These are phyloP conservation scores for Raffaelea ambrosiae DNA, from an alignment of 2,329 filamentous ascomycete species.

Conservation along the genomic window DNA sequence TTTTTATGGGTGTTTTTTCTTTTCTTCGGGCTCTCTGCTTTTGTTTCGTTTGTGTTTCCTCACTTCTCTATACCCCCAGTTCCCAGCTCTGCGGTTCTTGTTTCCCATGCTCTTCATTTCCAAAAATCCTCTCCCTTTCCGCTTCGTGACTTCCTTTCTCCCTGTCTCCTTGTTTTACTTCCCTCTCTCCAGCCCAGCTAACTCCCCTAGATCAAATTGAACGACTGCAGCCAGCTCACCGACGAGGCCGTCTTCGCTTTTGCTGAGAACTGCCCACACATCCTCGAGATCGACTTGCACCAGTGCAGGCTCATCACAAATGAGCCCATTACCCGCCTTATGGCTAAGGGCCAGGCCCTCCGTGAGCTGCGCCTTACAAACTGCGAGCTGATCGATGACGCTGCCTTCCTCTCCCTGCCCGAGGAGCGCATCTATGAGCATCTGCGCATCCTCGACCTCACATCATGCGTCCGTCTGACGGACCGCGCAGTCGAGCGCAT, in stretches of 20 bases:
- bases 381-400: conserved; percentile 76
- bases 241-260: conserved; percentile 79
- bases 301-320: conserved; percentile 77
- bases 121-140: no score
- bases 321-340: conserved; percentile 70
- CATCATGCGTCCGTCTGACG: conserved; percentile 74
- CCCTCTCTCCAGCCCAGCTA: neutral
- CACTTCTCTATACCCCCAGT: no score
- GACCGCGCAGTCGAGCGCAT: conserved; percentile 86
- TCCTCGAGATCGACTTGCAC: conserved; percentile 93
- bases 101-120: no score
- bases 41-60: neutral
- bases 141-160: no score
- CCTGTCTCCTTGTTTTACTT: no score
- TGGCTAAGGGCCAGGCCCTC: conserved; percentile 71
- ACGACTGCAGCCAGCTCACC: conserved; percentile 78
- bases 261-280: conserved; percentile 79
- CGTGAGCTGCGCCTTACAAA: conserved; percentile 82
- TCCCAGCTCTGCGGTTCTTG: no score
- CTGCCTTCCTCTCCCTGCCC: conserved; percentile 77
- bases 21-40: neutral
- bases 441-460: conserved; percentile 86
- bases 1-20: neutral
- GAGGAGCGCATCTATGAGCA: conserved; percentile 66
- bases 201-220: conserved; percentile 69